These are phyloP conservation scores for Dictyostelium purpureum DNA, from an alignment of 78 protist genomes.

Conservation along the genomic window DNA sequence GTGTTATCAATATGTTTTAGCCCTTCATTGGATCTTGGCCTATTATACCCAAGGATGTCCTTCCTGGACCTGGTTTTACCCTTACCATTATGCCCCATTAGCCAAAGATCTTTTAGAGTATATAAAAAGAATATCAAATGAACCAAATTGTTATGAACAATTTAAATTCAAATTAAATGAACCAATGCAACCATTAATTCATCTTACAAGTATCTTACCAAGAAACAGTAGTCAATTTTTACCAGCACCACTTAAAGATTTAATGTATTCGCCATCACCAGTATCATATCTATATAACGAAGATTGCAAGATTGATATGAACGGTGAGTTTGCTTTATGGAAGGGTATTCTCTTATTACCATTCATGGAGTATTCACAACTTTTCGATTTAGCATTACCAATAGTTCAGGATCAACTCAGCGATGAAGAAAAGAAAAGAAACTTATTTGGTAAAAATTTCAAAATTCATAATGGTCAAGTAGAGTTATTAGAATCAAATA, in stretches of 20 bases:
- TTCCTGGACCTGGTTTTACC: conserved; percentile 98
- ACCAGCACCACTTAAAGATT: conserved; percentile 14
- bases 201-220: conserved; percentile 67
- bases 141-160: neutral
- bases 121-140: neutral
- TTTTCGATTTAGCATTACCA: neutral
- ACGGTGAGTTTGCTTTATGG: conserved; percentile 67
- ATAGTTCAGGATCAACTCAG: neutral
- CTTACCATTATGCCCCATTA: conserved; percentile 98
- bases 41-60: conserved; percentile 97
- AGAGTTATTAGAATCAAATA: neutral
- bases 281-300: neutral
- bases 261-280: conserved; percentile 5
- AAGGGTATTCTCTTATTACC: conserved; percentile 49
- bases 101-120: neutral
- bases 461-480: neutral
- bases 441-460: neutral
- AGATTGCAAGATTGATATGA: conserved; percentile 24
- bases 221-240: neutral
- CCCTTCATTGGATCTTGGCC: conserved; percentile 96
- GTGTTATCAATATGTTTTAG: conserved; percentile 83
- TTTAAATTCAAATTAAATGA: neutral
- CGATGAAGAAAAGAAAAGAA: neutral
- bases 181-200: conserved; percentile 43
- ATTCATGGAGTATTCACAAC: neutral